Evolutionary conservation across 1,284 basidiomycete genomes (phyloP).

Genomic region (Mixia osmundae): DNA sequence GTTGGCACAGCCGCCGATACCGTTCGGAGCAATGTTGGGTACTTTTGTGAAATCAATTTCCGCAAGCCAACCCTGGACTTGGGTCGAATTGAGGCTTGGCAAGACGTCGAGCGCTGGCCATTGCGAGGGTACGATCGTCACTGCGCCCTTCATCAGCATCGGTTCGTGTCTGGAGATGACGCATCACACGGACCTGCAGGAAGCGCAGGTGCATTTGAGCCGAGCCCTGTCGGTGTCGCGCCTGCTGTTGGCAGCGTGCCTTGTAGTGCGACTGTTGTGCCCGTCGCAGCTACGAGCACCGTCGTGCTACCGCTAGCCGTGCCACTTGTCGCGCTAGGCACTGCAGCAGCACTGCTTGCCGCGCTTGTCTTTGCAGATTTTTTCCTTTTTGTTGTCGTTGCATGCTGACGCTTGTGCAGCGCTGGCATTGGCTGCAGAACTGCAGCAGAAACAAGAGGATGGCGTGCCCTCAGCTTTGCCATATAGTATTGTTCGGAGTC

Average conservation of each 20-base stretch:
- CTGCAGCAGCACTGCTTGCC: background rate
- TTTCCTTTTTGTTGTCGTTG: background rate
- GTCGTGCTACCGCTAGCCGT: background rate
- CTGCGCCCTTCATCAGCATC: constrained; percentile 1
- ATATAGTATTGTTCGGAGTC: background rate
- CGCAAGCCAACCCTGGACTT: constrained; percentile 48
- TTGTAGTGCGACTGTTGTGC: too few species aligned
- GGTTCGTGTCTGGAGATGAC: background rate
- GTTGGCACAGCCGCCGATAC: constrained; percentile 39
- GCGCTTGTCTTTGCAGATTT: background rate
- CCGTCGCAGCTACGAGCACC: background rate
- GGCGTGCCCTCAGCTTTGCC: background rate
- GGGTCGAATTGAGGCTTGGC: constrained; percentile 36
- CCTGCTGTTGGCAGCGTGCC: too few species aligned
- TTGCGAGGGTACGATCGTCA: constrained; percentile 17
- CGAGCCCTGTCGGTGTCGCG: background rate
- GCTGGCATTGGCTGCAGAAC: background rate
- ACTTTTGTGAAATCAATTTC: constrained; percentile 38
- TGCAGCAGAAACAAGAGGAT: background rate
- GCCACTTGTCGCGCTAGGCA: background rate
- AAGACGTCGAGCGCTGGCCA: constrained; percentile 47
- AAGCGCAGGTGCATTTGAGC: constrained; percentile 1
- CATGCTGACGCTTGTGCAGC: background rate
- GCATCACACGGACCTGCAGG: background rate
- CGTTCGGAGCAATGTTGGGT: constrained; percentile 35